Evolutionary conservation across 257 asterid species (phyloP).

Genomic region (Ajuga chamaepitys): DNA sequence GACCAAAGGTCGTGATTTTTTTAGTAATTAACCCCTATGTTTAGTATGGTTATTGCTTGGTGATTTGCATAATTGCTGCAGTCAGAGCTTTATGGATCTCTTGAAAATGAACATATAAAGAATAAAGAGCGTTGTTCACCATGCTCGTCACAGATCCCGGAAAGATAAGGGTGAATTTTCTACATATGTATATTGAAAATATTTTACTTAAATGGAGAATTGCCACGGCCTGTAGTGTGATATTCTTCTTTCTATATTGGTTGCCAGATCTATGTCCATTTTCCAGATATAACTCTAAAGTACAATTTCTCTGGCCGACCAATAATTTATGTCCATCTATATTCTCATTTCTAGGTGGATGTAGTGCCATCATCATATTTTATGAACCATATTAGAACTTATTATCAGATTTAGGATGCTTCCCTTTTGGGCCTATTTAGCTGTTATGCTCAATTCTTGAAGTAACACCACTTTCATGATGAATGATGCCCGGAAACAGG

Average conservation of each 20-base stretch:
- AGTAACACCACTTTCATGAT: conserved; percentile 4
- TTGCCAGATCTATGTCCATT: neutral
- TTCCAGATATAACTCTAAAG: neutral
- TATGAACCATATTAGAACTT: neutral
- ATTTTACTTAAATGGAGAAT: neutral
- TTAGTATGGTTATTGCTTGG: too few species aligned
- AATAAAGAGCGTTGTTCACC: neutral
- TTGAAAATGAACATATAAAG: neutral
- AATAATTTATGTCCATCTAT: neutral
- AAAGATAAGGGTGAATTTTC: neutral
- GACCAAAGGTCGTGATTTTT: too few species aligned
- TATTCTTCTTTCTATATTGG: neutral
- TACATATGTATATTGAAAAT: neutral
- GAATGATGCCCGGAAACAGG: conserved; percentile 37
- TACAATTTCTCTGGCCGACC: neutral
- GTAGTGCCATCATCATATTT: neutral
- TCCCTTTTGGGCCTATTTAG: neutral
- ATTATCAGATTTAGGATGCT: neutral
- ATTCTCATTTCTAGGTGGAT: neutral
- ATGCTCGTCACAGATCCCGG: neutral
- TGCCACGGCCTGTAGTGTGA: neutral
- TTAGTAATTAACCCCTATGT: too few species aligned
- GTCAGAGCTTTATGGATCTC: neutral
- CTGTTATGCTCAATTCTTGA: neutral
- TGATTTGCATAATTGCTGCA: neutral